These are phyloP conservation scores for Tulasnella sp. DNA, from an alignment of 768 basidiomycete genomes.

Conservation along the genomic window DNA sequence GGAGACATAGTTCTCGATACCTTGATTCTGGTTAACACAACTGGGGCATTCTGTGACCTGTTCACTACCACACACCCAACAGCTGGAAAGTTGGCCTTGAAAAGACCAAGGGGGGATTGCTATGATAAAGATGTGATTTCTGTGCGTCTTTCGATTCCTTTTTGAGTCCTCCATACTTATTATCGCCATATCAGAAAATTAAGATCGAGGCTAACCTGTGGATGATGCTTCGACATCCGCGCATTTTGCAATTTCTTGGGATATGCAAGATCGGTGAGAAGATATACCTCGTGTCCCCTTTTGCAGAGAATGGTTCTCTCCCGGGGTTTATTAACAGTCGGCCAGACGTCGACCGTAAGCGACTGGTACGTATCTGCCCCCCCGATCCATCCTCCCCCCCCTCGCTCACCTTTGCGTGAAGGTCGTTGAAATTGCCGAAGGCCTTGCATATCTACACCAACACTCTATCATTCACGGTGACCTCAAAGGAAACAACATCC, in stretches of 20 bases:
- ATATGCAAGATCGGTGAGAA: background rate
- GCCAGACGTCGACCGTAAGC: background rate
- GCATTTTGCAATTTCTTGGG: background rate
- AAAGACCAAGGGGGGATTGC: background rate
- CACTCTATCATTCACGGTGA: background rate
- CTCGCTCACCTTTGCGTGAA: too few species aligned
- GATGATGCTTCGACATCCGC: background rate
- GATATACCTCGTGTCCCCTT: background rate
- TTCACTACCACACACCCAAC: background rate
- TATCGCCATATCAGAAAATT: background rate
- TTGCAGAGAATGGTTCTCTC: background rate
- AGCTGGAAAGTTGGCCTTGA: background rate
- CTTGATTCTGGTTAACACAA: background rate
- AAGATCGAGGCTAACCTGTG: background rate
- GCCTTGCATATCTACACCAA: background rate
- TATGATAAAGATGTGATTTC: background rate
- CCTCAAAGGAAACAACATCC: background rate
- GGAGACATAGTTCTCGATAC: background rate
- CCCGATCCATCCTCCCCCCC: too few species aligned
- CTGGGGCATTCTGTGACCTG: background rate
- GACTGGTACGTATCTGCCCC: conserved; percentile 7
- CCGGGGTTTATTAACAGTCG: background rate
- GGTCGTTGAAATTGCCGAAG: background rate
- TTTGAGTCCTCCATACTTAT: too few species aligned
- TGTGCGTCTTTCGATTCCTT: too few species aligned